These are phyloP conservation scores for Alternaria rosae DNA, from an alignment of 2,329 filamentous ascomycete species.

Conservation along the genomic window DNA sequence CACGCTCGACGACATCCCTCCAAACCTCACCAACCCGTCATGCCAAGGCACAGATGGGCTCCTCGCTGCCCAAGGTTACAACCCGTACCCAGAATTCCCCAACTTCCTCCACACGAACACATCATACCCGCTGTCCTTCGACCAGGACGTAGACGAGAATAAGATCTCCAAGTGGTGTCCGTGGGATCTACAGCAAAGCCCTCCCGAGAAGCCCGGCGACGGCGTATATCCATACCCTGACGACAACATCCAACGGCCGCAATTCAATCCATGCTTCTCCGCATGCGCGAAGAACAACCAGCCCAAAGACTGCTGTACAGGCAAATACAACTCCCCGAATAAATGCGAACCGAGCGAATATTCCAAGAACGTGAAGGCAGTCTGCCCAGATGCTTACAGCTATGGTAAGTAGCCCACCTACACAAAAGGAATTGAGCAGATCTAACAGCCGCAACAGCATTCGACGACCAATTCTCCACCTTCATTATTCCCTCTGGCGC, in stretches of 20 bases:
- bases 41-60: slow-evolving; percentile 77
- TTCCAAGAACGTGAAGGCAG: slow-evolving; percentile 71
- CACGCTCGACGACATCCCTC: slow-evolving; percentile 68
- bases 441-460: slow-evolving; percentile 48
- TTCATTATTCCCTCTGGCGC: slow-evolving; percentile 69
- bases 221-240: slow-evolving; percentile 84
- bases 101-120: slow-evolving; percentile 67
- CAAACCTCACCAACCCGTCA: slow-evolving; percentile 77
- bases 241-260: slow-evolving; percentile 71
- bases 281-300: slow-evolving; percentile 74
- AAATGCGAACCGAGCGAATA: slow-evolving; percentile 73
- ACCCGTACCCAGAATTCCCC: slow-evolving; percentile 61
- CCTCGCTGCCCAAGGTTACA: slow-evolving; percentile 54
- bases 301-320: slow-evolving; percentile 78
- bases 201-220: slow-evolving; percentile 73
- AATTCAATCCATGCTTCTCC: slow-evolving; percentile 79
- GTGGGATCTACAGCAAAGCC: slow-evolving; percentile 75
- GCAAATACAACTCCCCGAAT: slow-evolving; percentile 68
- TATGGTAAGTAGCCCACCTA: slow-evolving; percentile 63
- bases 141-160: slow-evolving; percentile 64
- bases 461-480: slow-evolving; percentile 64
- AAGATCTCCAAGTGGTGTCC: slow-evolving; percentile 77
- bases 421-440: not conserved
- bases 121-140: slow-evolving; percentile 72
- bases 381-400: slow-evolving; percentile 87